phyloP scores from a whole-genome alignment of 2,329 filamentous ascomycete genomes.

The Saccharata proteae region DNA sequence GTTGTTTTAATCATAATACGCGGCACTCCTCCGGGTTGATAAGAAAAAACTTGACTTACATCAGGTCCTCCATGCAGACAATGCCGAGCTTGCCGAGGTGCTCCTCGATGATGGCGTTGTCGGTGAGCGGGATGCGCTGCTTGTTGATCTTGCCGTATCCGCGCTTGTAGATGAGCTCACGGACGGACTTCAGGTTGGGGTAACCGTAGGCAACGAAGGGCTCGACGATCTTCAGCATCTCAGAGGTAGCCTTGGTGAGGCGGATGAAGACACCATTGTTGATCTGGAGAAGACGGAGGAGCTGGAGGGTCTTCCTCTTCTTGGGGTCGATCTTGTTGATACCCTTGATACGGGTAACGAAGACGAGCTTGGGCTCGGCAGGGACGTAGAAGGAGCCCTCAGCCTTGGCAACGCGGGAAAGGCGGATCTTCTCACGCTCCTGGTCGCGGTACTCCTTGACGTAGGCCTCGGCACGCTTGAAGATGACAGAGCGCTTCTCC shows the following conservation, averaged over 20 bases:
- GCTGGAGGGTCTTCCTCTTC: constrained; percentile 99
- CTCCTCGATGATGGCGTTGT: constrained; percentile 97
- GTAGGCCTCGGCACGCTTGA: constrained; percentile 99
- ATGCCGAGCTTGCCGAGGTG: constrained; percentile 96
- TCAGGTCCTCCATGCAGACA: constrained; percentile 97
- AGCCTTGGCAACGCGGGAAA: constrained; percentile 78
- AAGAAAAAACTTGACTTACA: constrained; percentile 48
- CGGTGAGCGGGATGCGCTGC: constrained; percentile 90
- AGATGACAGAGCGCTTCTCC: constrained; percentile 96
- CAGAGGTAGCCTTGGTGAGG: constrained; percentile 90
- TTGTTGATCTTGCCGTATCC: constrained; percentile 98
- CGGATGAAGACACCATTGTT: constrained; percentile 99
- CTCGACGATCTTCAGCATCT: constrained; percentile 98
- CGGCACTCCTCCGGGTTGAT: constrained; percentile 18
- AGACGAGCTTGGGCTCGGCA: constrained; percentile 91
- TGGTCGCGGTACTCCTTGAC: constrained; percentile 98
- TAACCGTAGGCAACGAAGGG: constrained; percentile 99
- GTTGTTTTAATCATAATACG: constrained; percentile 82
- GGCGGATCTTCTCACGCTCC: constrained; percentile 97
- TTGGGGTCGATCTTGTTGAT: constrained; percentile 99
- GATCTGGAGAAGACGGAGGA: constrained; percentile 99
- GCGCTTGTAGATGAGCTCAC: constrained; percentile 96
- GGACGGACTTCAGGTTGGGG: constrained; percentile 97
- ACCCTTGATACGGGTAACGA: constrained; percentile 99
- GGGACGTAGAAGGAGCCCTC: constrained; percentile 89